Percentiles rank a stretch among this genome's conserved stretches.
phyloP scores from a whole-genome alignment of 2,329 filamentous ascomycete genomes.

The Blastomyces gilchristii region DNA sequence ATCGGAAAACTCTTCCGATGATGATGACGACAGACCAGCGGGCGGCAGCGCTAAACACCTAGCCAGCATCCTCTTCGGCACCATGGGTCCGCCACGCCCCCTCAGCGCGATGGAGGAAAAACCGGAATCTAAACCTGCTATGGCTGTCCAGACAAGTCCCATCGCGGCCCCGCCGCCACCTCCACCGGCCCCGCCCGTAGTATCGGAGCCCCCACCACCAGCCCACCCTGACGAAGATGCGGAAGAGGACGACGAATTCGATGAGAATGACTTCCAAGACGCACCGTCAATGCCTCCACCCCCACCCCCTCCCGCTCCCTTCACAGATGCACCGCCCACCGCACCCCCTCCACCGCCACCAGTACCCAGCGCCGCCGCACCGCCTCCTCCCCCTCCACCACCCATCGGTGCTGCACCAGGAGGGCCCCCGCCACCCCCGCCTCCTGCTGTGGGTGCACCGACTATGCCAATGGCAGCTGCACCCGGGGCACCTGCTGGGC shows the following conservation, averaged over 20 bases:
- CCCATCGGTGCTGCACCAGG: constrained; percentile 24
- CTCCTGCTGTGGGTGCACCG: constrained; percentile 29
- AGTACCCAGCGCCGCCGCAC: constrained; percentile 22
- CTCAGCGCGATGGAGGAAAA: constrained; percentile 73
- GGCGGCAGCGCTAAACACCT: constrained; percentile 81
- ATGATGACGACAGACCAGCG: constrained; percentile 68
- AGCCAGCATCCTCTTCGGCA: constrained; percentile 89
- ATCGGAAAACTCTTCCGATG: constrained; percentile 61
- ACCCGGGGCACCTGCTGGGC: constrained; percentile 23
- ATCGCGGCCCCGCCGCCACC: constrained; percentile 38
- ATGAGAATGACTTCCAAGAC: constrained; percentile 22
- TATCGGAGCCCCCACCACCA: constrained; percentile 16
- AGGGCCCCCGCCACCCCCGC: constrained; percentile 27
- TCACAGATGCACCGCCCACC: no score
- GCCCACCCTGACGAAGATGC: constrained; percentile 35
- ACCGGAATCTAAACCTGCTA: constrained; percentile 36
- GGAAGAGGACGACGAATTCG: constrained; percentile 22
- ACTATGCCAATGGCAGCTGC: constrained; percentile 26
- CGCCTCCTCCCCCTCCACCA: constrained; percentile 34
- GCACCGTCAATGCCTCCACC: constrained; percentile 38
- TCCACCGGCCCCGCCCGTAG: constrained; percentile 26
- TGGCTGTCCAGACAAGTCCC: constrained; percentile 35
- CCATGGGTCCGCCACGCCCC: constrained; percentile 87
- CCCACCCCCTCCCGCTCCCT: constrained; percentile 21
- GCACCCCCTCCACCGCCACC: constrained; percentile 17